phyloP scores from a whole-genome alignment of 169 alveolate genomes.

The Cryptosporidium baileyi region DNA sequence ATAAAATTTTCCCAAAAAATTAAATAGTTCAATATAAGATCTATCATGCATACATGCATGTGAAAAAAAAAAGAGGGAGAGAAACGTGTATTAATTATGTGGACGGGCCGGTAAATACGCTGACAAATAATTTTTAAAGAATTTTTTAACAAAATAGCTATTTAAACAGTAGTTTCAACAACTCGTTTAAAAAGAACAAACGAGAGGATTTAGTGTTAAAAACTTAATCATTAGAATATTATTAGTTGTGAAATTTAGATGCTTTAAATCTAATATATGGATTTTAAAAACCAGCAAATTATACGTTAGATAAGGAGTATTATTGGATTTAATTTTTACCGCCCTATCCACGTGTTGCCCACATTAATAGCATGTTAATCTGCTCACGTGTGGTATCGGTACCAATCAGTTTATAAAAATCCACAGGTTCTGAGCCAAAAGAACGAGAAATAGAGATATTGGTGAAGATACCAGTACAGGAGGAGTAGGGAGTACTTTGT shows the following conservation, averaged over 20 bases:
- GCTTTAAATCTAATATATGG: too few relatives aligned
- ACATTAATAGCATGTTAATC: conserved; percentile 70
- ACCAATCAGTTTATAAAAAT: conserved; percentile 55
- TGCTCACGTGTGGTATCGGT: conserved; percentile 72
- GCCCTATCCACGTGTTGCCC: conserved; percentile 74
- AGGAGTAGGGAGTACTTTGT: neutral
- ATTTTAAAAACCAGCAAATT: conserved; percentile 4
- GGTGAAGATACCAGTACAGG: conserved; percentile 11
- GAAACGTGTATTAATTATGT: conserved; percentile 39
- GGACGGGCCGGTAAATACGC: conserved; percentile 50
- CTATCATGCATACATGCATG: conserved; percentile 51
- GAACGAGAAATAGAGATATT: conserved; percentile 28
- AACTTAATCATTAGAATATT: too few relatives aligned
- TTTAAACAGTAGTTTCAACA: too few relatives aligned
- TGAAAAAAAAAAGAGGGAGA: neutral
- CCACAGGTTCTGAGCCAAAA: conserved; percentile 45
- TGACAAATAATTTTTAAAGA: neutral
- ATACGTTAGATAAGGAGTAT: conserved; percentile 61
- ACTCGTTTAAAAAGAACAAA: too few relatives aligned
- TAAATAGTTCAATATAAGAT: neutral
- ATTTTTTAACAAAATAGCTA: too few relatives aligned
- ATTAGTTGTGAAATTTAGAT: too few relatives aligned
- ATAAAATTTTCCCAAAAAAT: neutral
- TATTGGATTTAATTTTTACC: conserved; percentile 52
- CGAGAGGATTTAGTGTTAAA: too few relatives aligned